Base-by-base conservation (phyloP, 2,329 filamentous ascomycete species). In the Xylaria sp. region DNA sequence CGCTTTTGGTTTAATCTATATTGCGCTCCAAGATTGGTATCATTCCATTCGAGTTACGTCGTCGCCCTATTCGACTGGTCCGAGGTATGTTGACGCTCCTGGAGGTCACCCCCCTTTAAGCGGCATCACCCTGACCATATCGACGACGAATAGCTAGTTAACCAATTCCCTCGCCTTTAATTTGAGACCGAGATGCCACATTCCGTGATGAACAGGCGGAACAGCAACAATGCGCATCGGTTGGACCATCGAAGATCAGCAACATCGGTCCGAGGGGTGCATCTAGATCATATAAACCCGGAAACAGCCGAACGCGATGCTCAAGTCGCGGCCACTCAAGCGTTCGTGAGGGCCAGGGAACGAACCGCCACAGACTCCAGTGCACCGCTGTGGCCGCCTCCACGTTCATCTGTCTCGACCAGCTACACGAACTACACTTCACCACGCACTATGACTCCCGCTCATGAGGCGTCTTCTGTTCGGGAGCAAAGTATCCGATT, bases 291-390 rank as follows among this genome's bases (percentile, higher is more conserved):
- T 54, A 80, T 85, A 50, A 74, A 79, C 64, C 79, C 80, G 1
- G 72, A 71, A 9, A 70, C 74, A 2, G 81, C 82, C 1, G 78
- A 82, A 53, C 76, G 82, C 57, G 83, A 88, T 70, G 87, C 87
- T 6, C 80, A 84, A 46, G 78, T 81, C 46, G 86, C 87, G 19
- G 87, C 87, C 6, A 75, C 77, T 39, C 75, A 85, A 67, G 87
- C 87, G 1, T 89, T 83, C 68, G 71, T 75, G 5, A 77, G 80
- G 60, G 80, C 81, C n/a, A 76, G 76, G 57, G 75, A 75, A 42
- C 74, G 76, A 10, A 74, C 68, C 46, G 74, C 67, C 59, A 68
- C 69, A 34, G 75, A 76, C 53, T 66, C 69, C 55, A 60, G 48
- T 30, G 42, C 49, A 2, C 18, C 70, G 1, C 58, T 72, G 8